These are phyloP conservation scores for Starmerella geochares DNA, from an alignment of 805 yeast genomes.

Conservation along the genomic window DNA sequence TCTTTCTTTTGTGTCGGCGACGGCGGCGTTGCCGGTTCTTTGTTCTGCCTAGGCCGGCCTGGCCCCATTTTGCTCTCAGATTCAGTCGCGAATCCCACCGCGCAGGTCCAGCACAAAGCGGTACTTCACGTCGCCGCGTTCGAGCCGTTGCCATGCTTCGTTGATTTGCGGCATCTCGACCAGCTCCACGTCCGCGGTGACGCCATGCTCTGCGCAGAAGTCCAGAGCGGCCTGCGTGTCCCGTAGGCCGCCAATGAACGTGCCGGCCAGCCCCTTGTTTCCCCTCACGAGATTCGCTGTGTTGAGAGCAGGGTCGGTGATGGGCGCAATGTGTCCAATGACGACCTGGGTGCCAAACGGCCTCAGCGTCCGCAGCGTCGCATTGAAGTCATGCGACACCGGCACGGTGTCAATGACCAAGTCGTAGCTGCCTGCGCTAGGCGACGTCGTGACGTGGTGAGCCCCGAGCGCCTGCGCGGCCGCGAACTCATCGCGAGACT, in stretches of 20 bases:
- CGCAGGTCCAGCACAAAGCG: constrained; percentile 23
- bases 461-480: constrained; percentile 50
- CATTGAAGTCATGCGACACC: constrained; percentile 40
- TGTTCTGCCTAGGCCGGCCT: too few species aligned
- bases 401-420: constrained; percentile 46
- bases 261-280: constrained; percentile 31
- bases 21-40: too few species aligned
- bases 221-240: constrained; percentile 61
- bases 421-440: constrained; percentile 36
- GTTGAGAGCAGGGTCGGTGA: constrained; percentile 35
- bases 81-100: not conserved
- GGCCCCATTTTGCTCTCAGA: not conserved
- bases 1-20: too few species aligned
- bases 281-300: constrained; percentile 42
- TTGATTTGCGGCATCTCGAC: constrained; percentile 37
- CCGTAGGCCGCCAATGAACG: constrained; percentile 50
- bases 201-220: constrained; percentile 48
- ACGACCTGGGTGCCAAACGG: constrained; percentile 51
- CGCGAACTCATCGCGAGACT: constrained; percentile 41
- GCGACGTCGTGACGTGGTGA: constrained; percentile 37
- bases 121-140: constrained; percentile 21
- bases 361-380: constrained; percentile 42
- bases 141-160: constrained; percentile 20
- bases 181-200: constrained; percentile 55
- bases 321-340: constrained; percentile 51